Evolutionary conservation across 2,329 filamentous ascomycete species (phyloP).

Genomic region (Arthrinium puccinioides): DNA sequence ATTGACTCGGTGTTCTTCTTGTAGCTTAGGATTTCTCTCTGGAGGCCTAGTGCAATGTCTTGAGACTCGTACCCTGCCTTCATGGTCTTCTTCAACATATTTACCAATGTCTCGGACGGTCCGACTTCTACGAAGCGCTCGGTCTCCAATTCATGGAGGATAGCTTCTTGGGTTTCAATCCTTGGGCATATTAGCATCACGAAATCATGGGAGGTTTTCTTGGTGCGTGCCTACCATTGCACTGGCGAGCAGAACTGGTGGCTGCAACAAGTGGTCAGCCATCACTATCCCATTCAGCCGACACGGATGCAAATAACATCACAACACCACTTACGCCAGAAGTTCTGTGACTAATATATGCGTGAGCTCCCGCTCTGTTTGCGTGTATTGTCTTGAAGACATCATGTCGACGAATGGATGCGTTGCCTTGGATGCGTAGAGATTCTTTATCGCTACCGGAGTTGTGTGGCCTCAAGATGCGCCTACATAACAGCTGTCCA

Average conservation of each 20-base stretch:
- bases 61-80: slow-evolving; percentile 13
- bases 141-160: slow-evolving; percentile 18
- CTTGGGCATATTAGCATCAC: slow-evolving; percentile 10
- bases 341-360: slow-evolving; percentile 17
- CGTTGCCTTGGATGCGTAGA: no score
- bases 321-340: no score
- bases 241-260: slow-evolving; percentile 7
- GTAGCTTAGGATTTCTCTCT: slow-evolving; percentile 16
- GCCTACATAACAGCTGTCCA: no score
- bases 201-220: background rate
- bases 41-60: slow-evolving; percentile 12
- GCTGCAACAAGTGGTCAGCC: background rate
- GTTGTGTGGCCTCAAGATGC: no score
- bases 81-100: slow-evolving; percentile 29
- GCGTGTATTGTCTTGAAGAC: background rate
- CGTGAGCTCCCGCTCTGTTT: slow-evolving; percentile 6
- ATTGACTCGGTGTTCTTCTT: slow-evolving; percentile 14
- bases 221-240: slow-evolving; percentile 3
- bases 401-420: no score
- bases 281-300: no score
- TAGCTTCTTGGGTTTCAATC: slow-evolving; percentile 30
- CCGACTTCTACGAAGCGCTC: slow-evolving; percentile 30
- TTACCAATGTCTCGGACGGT: slow-evolving; percentile 24
- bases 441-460: no score
- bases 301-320: no score